Conservation (phyloP, 768 basidiomycete species). For the Leucogyrophana mollusca region DNA sequence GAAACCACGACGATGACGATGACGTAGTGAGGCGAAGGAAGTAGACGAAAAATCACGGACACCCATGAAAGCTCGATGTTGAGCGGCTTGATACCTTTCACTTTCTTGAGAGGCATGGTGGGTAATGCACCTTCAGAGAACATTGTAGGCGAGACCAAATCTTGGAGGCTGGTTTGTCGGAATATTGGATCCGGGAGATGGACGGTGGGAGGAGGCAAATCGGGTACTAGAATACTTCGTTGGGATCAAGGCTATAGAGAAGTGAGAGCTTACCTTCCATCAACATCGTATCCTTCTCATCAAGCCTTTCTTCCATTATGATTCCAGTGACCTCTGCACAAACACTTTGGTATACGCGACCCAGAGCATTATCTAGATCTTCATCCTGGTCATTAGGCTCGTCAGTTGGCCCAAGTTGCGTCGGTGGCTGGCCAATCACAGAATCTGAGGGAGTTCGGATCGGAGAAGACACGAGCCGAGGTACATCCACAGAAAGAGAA, state of each 20-base stretch:
- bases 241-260: constrained; percentile 3
- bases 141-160: constrained; percentile 25
- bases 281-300: constrained; percentile 46
- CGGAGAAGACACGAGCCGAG: constrained; percentile 12
- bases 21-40: not conserved
- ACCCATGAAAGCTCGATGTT: constrained; percentile 66
- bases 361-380: constrained; percentile 31
- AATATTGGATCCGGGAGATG: constrained; percentile 34
- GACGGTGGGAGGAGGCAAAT: constrained; percentile 50
- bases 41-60: constrained; percentile 34
- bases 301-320: constrained; percentile 56
- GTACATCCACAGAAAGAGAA: not conserved
- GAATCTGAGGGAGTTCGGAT: constrained; percentile 26
- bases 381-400: constrained; percentile 5
- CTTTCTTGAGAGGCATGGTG: constrained; percentile 42
- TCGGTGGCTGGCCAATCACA: constrained; percentile 33
- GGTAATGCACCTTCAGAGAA: constrained; percentile 2
- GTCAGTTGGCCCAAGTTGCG: constrained; percentile 7
- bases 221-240: constrained; percentile 45
- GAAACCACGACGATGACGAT: not conserved
- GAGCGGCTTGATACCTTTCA: constrained; percentile 58
- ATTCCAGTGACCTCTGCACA: constrained; percentile 26
- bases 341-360: constrained; percentile 29
- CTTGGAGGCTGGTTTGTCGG: constrained; percentile 30
- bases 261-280: constrained; percentile 53